These are phyloP conservation scores for Xylariaceae sp. DNA, from an alignment of 2,329 filamentous ascomycete species.

Conservation along the genomic window DNA sequence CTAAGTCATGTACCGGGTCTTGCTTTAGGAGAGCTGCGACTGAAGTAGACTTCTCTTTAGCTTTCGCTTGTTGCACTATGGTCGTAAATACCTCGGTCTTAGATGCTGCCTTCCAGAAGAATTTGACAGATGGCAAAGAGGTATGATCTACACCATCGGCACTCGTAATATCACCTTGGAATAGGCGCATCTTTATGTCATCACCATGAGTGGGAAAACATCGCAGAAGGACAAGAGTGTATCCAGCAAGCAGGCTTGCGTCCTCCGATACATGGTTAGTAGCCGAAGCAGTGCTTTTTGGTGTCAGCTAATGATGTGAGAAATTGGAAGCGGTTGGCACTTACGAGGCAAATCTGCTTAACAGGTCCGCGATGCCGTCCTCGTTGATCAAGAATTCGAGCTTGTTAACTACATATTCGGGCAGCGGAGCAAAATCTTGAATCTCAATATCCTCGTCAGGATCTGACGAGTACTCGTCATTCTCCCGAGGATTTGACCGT, in stretches of 20 bases:
- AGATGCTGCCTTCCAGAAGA: constrained; percentile 75
- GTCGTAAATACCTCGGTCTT: constrained; percentile 49
- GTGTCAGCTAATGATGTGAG: constrained; percentile 27
- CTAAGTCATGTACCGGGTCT: constrained; percentile 57
- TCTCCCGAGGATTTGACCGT: constrained; percentile 40
- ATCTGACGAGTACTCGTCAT: constrained; percentile 50
- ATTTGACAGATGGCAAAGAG: constrained; percentile 72
- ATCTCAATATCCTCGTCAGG: constrained; percentile 43
- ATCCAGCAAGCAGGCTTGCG: constrained; percentile 79
- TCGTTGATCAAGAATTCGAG: constrained; percentile 76
- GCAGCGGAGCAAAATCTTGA: constrained; percentile 44
- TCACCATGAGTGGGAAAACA: constrained; percentile 84
- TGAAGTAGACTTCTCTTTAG: constrained; percentile 34
- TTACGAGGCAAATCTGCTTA: constrained; percentile 52
- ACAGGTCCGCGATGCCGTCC: constrained; percentile 70
- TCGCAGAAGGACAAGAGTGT: constrained; percentile 81
- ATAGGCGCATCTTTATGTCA: constrained; percentile 94
- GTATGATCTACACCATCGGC: constrained; percentile 43
- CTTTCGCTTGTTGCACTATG: constrained; percentile 41
- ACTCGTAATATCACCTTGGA: constrained; percentile 69
- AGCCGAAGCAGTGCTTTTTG: constrained; percentile 40
- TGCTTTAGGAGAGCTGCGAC: constrained; percentile 37
- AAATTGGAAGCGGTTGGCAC: constrained; percentile 37
- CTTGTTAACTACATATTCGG: constrained; percentile 67
- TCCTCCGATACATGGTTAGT: constrained; percentile 54